phyloP scores from a whole-genome alignment of 495 filamentous ascomycete species.

The Penicillium antarcticum region DNA sequence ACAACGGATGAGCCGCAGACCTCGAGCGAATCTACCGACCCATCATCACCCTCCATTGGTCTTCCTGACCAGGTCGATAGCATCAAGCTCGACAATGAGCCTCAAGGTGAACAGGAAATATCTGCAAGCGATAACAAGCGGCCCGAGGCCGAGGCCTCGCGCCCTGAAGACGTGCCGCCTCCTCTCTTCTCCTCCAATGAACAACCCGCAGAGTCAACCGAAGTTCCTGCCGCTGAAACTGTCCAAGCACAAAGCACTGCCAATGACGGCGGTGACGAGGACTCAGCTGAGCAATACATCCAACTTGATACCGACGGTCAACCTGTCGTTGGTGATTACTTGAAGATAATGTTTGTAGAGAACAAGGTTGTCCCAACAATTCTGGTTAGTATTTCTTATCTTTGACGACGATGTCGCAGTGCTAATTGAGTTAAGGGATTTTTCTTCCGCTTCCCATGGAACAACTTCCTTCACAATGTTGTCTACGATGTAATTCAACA shows the following conservation, averaged over 20 bases:
- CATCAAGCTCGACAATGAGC: slow-evolving; percentile 47
- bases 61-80: slow-evolving; percentile 49
- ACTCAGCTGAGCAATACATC: slow-evolving; percentile 37
- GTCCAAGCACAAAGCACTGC: slow-evolving; percentile 20
- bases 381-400: slow-evolving; percentile 55
- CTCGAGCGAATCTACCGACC: slow-evolving; percentile 18
- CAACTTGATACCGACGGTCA: slow-evolving; percentile 64
- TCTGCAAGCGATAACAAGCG: slow-evolving; percentile 8
- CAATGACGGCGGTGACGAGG: slow-evolving; percentile 31
- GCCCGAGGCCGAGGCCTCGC: slow-evolving; percentile 41
- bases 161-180: slow-evolving; percentile 64
- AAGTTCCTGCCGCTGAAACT: slow-evolving; percentile 17
- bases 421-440: slow-evolving; percentile 59
- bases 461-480: slow-evolving; percentile 99
- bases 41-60: slow-evolving; percentile 47
- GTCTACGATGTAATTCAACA: slow-evolving; percentile 99
- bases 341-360: slow-evolving; percentile 97
- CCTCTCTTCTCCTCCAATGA: slow-evolving; percentile 55
- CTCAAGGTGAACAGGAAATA: slow-evolving; percentile 3
- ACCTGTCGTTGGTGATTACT: slow-evolving; percentile 94
- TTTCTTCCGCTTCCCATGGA: slow-evolving; percentile 99
- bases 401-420: background rate
- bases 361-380: slow-evolving; percentile 94
- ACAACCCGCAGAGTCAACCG: slow-evolving; percentile 13
- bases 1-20: slow-evolving; percentile 7